A percentile compares a stretch with the other conserved stretches of the same genome.
phyloP scores from a whole-genome alignment of 2,329 filamentous ascomycete species.

The Colletotrichum sp. region DNA sequence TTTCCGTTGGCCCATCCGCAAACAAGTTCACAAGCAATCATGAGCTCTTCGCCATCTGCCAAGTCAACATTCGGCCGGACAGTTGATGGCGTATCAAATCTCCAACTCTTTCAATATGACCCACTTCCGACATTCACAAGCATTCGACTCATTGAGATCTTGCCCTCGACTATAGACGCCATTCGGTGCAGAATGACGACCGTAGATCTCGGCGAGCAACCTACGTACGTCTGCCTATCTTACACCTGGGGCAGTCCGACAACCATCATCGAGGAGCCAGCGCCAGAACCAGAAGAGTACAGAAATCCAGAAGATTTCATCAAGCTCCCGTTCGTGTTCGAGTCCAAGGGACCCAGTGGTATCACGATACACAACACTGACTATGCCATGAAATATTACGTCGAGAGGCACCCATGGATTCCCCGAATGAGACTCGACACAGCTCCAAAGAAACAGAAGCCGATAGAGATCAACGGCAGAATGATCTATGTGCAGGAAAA shows the following conservation, averaged over 20 bases:
- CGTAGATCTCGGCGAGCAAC: neutral
- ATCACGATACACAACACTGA: neutral
- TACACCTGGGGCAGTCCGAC: neutral
- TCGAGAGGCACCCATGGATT: neutral
- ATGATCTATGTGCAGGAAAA: neutral
- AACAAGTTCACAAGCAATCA: neutral
- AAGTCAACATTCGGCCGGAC: neutral
- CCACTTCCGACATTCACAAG: neutral
- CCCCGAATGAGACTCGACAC: neutral
- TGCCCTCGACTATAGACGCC: neutral
- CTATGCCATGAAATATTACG: neutral
- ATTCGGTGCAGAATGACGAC: neutral
- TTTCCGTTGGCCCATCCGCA: fast-evolving
- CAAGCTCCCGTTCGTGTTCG: neutral
- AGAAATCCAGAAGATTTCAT: neutral
- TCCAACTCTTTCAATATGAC: neutral
- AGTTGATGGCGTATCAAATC: neutral
- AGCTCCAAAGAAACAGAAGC: neutral
- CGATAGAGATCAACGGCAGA: fast-evolving
- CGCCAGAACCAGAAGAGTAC: neutral
- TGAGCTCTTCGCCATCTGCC: neutral
- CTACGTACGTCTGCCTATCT: neutral
- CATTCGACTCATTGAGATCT: neutral
- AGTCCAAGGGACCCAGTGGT: neutral
- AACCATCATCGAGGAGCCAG: neutral